Evolutionary conservation across 768 basidiomycete species (phyloP).

Genomic region (Udeniomyces megalosporus): DNA sequence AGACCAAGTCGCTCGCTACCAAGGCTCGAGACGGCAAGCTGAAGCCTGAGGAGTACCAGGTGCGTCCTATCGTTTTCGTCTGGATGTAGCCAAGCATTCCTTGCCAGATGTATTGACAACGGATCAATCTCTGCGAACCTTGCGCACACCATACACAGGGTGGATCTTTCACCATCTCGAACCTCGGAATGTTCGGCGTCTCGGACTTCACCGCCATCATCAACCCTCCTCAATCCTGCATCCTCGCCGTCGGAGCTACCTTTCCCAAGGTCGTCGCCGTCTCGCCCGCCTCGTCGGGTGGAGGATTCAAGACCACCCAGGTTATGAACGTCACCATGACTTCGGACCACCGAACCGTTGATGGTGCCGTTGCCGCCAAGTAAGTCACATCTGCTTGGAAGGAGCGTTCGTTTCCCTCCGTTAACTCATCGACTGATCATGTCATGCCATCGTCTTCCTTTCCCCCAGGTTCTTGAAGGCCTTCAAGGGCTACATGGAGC

Average conservation of each 20-base stretch:
- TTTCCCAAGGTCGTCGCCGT: conserved; percentile 52
- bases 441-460: no score
- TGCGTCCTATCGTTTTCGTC: conserved; percentile 23
- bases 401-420: no score
- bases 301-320: conserved; percentile 81
- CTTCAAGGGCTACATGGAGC: conserved; percentile 92
- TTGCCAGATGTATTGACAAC: no score
- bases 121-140: no score
- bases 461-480: conserved; percentile 52
- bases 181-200: conserved; percentile 94
- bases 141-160: no score
- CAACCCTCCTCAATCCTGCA: conserved; percentile 96
- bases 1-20: conserved; percentile 80
- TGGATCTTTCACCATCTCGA: conserved; percentile 96
- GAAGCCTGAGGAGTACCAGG: conserved; percentile 89
- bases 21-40: conserved; percentile 96
- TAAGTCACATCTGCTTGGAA: no score
- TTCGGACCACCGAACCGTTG: conserved; percentile 87
- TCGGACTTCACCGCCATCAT: conserved; percentile 97
- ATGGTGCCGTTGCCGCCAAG: conserved; percentile 84
- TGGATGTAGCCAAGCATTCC: not conserved
- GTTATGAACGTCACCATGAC: conserved; percentile 93
- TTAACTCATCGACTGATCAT: no score
- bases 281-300: conserved; percentile 24
- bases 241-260: conserved; percentile 83